Percentiles rank a stretch among this genome's conserved stretches.
These are phyloP conservation scores for Phaeomoniella chlamydospora DNA, from an alignment of 2,329 filamentous ascomycete genomes.

Conservation along the genomic window DNA sequence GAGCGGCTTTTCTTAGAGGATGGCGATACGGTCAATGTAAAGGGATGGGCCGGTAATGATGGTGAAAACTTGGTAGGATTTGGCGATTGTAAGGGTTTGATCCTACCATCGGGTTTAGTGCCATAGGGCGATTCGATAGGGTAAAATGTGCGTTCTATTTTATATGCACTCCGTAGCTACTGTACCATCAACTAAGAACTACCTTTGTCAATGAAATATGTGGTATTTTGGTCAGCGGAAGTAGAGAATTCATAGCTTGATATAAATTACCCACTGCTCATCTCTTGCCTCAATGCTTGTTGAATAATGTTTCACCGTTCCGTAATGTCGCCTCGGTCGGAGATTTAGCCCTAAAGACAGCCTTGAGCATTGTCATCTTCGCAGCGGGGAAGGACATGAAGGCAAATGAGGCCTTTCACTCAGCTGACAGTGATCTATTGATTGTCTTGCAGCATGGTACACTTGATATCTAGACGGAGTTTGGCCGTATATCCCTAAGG, in stretches of 20 bases:
- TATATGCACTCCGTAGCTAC: too few species aligned
- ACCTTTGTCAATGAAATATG: too few species aligned
- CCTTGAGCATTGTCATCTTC: slow-evolving; percentile 68
- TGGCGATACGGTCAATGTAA: slow-evolving; percentile 54
- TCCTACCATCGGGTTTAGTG: slow-evolving; percentile 42
- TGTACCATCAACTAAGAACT: too few species aligned
- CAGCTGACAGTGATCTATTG: slow-evolving; percentile 64
- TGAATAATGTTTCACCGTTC: too few species aligned
- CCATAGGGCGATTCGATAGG: too few species aligned
- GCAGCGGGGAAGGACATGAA: slow-evolving; percentile 67
- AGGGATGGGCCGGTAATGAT: slow-evolving; percentile 48
- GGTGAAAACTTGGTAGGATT: slow-evolving; percentile 60
- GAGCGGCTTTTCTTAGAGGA: slow-evolving; percentile 60
- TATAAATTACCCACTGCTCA: too few species aligned
- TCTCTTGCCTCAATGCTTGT: too few species aligned
- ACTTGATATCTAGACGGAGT: slow-evolving; percentile 63
- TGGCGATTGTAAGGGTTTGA: slow-evolving; percentile 54
- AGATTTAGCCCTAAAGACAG: slow-evolving; percentile 63
- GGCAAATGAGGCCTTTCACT: slow-evolving; percentile 64
- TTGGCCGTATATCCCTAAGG: slow-evolving; percentile 59
- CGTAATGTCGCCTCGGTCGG: slow-evolving; percentile 66
- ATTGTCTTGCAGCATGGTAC: slow-evolving; percentile 62
- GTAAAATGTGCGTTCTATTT: too few species aligned
- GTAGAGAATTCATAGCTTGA: too few species aligned
- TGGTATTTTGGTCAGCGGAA: too few species aligned